Evolutionary conservation across 768 basidiomycete species (phyloP).

Genomic region (Lactarius evosmus): DNA sequence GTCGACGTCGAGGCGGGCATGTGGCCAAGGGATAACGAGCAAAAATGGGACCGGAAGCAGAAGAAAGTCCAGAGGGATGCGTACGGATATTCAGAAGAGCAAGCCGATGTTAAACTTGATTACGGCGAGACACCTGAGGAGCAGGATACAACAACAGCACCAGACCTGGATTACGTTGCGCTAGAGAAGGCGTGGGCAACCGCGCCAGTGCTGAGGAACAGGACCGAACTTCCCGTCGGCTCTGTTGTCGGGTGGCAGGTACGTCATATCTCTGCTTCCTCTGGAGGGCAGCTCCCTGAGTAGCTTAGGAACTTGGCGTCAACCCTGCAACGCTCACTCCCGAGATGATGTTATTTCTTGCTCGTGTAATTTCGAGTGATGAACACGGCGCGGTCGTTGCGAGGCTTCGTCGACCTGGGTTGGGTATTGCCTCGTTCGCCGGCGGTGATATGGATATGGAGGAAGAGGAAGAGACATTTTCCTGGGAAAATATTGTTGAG

Average conservation of each 20-base stretch:
- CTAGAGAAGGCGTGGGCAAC: constrained; percentile 34
- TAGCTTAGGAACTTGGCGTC: constrained; percentile 51
- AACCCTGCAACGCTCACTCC: constrained; percentile 59
- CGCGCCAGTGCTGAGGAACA: constrained; percentile 27
- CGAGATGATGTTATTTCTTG: constrained; percentile 51
- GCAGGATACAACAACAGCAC: constrained; percentile 11
- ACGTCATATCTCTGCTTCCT: neutral
- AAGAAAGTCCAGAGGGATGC: constrained; percentile 37
- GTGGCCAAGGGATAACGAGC: constrained; percentile 31
- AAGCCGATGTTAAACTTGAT: constrained; percentile 35
- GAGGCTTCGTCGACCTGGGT: constrained; percentile 26
- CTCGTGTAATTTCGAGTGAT: constrained; percentile 35
- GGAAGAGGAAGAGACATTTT: constrained; percentile 23
- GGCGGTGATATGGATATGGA: constrained; percentile 13
- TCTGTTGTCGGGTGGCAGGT: constrained; percentile 38
- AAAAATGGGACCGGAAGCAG: constrained; percentile 31
- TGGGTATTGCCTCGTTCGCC: constrained; percentile 16
- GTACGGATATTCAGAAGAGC: constrained; percentile 20
- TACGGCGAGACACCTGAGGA: constrained; percentile 32
- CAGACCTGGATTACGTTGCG: constrained; percentile 23
- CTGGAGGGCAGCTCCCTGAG: neutral
- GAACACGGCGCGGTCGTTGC: constrained; percentile 31
- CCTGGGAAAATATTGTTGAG: constrained; percentile 16
- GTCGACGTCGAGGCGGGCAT: constrained; percentile 61
- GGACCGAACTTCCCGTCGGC: constrained; percentile 27